Percentiles rank a stretch among this genome's conserved stretches.
These are phyloP conservation scores for Aciculosporium take DNA, from an alignment of 2,329 filamentous ascomycete genomes.

Conservation along the genomic window DNA sequence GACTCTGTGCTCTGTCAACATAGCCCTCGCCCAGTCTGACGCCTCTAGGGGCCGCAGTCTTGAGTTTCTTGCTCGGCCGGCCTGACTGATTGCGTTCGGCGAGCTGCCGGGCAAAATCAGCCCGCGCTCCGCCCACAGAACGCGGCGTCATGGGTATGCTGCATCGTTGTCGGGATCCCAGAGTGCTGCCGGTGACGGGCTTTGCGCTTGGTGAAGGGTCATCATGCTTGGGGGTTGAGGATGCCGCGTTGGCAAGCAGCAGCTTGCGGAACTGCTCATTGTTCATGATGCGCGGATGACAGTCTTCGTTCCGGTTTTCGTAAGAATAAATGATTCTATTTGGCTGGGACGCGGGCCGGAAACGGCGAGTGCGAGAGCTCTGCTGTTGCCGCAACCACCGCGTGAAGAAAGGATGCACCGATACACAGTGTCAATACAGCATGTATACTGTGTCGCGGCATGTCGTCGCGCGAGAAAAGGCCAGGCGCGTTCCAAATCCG, in stretches of 20 bases:
- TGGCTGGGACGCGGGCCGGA: not conserved
- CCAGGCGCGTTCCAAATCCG: too few relatives aligned
- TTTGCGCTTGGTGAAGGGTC: slow-evolving; percentile 26
- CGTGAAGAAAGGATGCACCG: not conserved
- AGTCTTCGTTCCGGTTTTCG: not conserved
- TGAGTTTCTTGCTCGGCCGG: slow-evolving; percentile 57
- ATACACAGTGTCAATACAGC: not conserved
- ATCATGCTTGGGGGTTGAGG: slow-evolving; percentile 29
- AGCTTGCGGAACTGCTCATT: slow-evolving; percentile 88
- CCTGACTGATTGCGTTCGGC: slow-evolving; percentile 50
- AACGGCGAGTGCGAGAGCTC: not conserved
- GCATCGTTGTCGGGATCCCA: slow-evolving; percentile 65
- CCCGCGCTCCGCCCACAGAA: slow-evolving; percentile 38
- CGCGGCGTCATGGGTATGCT: slow-evolving; percentile 94
- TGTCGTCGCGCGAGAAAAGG: too few relatives aligned
- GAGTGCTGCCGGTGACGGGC: slow-evolving; percentile 26
- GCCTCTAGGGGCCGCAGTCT: slow-evolving; percentile 69
- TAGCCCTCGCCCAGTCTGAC: slow-evolving; percentile 69
- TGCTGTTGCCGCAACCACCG: too few relatives aligned
- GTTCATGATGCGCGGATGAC: slow-evolving; percentile 49
- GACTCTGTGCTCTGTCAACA: slow-evolving; percentile 59
- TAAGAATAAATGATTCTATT: not conserved
- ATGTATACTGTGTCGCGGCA: too few relatives aligned
- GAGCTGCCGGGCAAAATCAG: slow-evolving; percentile 73
- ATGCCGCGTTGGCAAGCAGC: slow-evolving; percentile 37